Evolutionary conservation across 495 filamentous ascomycete species (phyloP).

Genomic region (Aspergillus ellipticus): DNA sequence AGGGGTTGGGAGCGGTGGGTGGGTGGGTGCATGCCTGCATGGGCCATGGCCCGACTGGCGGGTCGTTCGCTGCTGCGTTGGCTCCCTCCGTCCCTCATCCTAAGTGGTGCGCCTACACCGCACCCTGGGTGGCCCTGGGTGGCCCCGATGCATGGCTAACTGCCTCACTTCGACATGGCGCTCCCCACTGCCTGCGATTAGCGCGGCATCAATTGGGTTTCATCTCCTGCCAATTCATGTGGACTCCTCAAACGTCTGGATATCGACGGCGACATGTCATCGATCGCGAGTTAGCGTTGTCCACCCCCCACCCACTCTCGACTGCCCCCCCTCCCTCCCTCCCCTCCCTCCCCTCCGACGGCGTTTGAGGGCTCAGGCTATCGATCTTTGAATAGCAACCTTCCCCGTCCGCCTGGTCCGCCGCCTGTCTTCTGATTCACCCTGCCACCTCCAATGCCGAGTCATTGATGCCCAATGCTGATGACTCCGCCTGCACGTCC

Average conservation of each 20-base stretch:
- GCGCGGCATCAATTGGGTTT: constrained; percentile 16
- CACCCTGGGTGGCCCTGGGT: constrained; percentile 21
- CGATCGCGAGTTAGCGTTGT: constrained; percentile 23
- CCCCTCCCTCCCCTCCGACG: not conserved
- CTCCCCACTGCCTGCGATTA: constrained; percentile 21
- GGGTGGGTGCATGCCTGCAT: not conserved
- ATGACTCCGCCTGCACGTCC: constrained; percentile 13
- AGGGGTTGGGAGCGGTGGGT: too few relatives aligned
- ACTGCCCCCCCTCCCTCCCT: constrained; percentile 9
- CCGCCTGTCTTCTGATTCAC: constrained; percentile 10
- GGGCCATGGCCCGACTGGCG: constrained; percentile 7
- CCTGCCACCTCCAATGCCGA: constrained; percentile 22
- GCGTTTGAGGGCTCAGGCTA: constrained; percentile 10
- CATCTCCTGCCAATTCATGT: constrained; percentile 22
- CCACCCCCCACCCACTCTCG: constrained; percentile 15
- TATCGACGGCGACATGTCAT: constrained; percentile 37
- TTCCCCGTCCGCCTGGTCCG: not conserved
- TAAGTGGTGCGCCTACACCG: constrained; percentile 12
- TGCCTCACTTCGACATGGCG: constrained; percentile 23
- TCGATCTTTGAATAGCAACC: constrained; percentile 3
- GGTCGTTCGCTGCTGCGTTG: constrained; percentile 25
- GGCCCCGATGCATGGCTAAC: constrained; percentile 25
- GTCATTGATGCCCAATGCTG: constrained; percentile 44
- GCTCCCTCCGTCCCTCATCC: constrained; percentile 16
- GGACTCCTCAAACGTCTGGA: constrained; percentile 24